Evolutionary conservation across 1,139 yeast species (phyloP), one percentile per base, ranked within the genome.

Genomic region (Yamadazyma pseudoaaseri): DNA sequence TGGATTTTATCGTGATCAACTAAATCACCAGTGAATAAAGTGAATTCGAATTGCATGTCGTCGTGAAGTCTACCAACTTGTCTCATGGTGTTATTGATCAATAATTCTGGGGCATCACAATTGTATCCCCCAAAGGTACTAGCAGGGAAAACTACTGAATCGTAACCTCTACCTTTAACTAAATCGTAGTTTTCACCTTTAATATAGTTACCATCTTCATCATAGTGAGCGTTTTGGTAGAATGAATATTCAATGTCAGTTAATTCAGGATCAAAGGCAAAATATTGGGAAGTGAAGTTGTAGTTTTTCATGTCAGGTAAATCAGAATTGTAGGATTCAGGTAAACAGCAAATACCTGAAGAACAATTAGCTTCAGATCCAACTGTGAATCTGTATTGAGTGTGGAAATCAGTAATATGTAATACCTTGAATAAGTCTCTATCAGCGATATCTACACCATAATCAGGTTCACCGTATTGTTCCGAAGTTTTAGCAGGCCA

Each of bases 21-120:
- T 52, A 79, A 62, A 48, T 81, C 89, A 34, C 87, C 89, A 2
- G 86, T 81, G 62, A 81, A 81, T 17, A 81, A 53, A 3, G 81
- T 70, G 49, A 81, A 81, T 33, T 77, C 81, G 45, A 72, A 80
- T 8, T 64, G 52, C 20, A 62, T 48, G 11, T 56, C 47, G 26
- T 56, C 35, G 8, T 27, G 14, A 13, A 36, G n/a, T 14, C 62
- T 47, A 10, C 62, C 60, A 35, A 77, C 65, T 15, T 74, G 59
- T 30, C 62, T 61, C 52, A 81, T 59, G 15, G 83, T 69, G 39
- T 72, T 74, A 52, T 78, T 78, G 47, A 80, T 56, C 43, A 80
- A 58, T 4, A 74, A 48, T 43, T 76, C 79, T 5, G 89, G 87
- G 5, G 83, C 65, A 52, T 81, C 89, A 56, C 87, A 80, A 21